Conservation (phyloP, 768 basidiomycete species). For the Boletus vinaceobasis region DNA sequence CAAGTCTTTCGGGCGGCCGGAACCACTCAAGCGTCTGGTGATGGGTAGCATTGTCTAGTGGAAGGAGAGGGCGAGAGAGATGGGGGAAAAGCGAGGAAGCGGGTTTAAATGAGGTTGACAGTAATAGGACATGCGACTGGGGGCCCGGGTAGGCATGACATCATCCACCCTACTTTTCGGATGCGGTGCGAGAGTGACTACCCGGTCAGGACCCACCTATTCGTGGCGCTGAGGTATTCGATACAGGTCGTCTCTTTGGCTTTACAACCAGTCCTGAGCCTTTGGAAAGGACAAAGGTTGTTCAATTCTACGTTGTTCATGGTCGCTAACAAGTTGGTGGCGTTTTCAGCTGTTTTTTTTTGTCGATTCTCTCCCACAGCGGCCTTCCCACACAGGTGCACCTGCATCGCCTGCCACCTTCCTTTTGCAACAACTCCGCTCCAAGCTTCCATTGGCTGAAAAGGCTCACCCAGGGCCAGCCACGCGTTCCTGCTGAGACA, state of each 20-base stretch:
- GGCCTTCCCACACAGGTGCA: neutral
- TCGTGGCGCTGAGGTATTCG: neutral
- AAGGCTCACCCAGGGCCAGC: neutral
- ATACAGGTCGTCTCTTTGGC: neutral
- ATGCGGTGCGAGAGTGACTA: too few relatives aligned
- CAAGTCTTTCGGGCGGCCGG: constrained; percentile 38
- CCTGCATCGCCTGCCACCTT: neutral
- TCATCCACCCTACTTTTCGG: constrained; percentile 14
- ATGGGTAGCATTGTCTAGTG: constrained; percentile 12
- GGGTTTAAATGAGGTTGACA: constrained; percentile 10
- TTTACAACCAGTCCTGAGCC: too few relatives aligned
- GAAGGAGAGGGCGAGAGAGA: neutral
- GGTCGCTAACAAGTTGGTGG: neutral
- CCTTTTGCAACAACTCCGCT: neutral
- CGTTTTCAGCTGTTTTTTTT: neutral
- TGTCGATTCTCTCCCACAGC: neutral
- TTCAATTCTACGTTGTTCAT: neutral
- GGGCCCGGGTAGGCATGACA: constrained; percentile 14
- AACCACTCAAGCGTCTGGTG: constrained; percentile 38
- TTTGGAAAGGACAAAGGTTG: neutral
- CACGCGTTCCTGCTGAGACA: neutral
- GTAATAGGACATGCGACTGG: neutral
- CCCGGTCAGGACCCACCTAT: neutral
- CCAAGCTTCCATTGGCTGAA: neutral
- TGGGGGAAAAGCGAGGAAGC: neutral